Conservation (phyloP, 2,329 filamentous ascomycete genomes). For the Bipolaris bicolor region DNA sequence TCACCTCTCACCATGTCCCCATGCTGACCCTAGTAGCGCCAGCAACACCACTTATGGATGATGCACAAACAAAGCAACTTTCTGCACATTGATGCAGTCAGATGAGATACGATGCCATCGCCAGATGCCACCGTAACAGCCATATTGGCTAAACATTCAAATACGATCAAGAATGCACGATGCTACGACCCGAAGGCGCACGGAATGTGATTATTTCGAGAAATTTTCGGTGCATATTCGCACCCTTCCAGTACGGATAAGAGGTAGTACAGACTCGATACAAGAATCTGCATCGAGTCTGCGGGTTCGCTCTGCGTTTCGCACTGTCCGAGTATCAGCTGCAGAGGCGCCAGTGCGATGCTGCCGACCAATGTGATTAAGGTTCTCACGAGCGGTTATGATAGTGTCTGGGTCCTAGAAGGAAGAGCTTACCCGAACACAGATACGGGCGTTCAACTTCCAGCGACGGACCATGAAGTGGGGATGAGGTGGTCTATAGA, state of each 20-base stretch:
- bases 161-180: neutral
- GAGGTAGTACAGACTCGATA: neutral
- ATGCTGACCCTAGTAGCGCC: slow-evolving; percentile 15
- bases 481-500: neutral
- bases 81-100: neutral
- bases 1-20: neutral
- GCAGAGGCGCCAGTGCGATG: neutral
- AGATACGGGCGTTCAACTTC: neutral
- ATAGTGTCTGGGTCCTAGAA: neutral
- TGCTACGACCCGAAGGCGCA: neutral
- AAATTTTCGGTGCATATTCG: neutral
- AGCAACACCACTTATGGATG: slow-evolving; percentile 24
- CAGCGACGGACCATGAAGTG: neutral
- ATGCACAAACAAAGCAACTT: neutral
- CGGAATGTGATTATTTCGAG: neutral
- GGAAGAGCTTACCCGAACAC: neutral
- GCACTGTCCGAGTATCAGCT: neutral
- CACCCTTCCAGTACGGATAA: neutral
- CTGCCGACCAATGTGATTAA: neutral
- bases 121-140: neutral
- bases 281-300: neutral
- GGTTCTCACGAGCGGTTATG: neutral
- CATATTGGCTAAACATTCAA: neutral
- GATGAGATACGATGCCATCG: neutral
- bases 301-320: neutral